These are phyloP conservation scores for Stylosanthes scabra DNA, from an alignment of 331 rosid species.

Conservation along the genomic window DNA sequence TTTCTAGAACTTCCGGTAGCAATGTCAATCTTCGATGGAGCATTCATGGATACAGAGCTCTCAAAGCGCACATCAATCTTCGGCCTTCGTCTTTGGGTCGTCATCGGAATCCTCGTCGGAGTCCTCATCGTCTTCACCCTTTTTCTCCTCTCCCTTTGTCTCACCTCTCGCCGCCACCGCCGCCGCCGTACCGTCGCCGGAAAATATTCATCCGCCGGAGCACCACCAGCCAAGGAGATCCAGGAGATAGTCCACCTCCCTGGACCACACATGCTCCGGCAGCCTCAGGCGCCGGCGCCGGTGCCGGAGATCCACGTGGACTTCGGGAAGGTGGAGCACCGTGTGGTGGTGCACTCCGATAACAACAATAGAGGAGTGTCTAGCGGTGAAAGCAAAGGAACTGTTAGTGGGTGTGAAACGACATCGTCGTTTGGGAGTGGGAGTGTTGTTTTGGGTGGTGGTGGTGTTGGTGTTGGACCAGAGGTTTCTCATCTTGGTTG, in stretches of 20 bases:
- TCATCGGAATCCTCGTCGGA: slow-evolving; percentile 90
- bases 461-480: slow-evolving; percentile 63
- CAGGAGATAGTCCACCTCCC: slow-evolving; percentile 74
- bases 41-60: slow-evolving; percentile 77
- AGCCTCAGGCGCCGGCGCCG: slow-evolving; percentile 28
- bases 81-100: slow-evolving; percentile 94
- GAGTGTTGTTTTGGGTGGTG: slow-evolving; percentile 43
- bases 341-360: slow-evolving; percentile 76
- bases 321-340: slow-evolving; percentile 75
- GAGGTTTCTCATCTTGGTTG: slow-evolving; percentile 97
- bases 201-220: slow-evolving; percentile 37
- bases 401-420: slow-evolving; percentile 65
- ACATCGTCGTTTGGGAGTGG: slow-evolving; percentile 74
- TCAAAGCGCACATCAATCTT: slow-evolving; percentile 86
- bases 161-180: slow-evolving; percentile 78
- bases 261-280: slow-evolving; percentile 48
- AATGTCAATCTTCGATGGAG: slow-evolving; percentile 86
- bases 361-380: slow-evolving; percentile 43
- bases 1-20: slow-evolving; percentile 3
- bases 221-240: slow-evolving; percentile 62
- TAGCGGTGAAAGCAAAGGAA: slow-evolving; percentile 83
- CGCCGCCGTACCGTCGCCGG: slow-evolving; percentile 60
- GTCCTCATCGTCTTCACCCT: slow-evolving; percentile 73
- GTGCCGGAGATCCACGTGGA: slow-evolving; percentile 82
- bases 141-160: slow-evolving; percentile 88